phyloP scores from a whole-genome alignment of 1,284 basidiomycete genomes.

The Bjerkandera adusta region DNA sequence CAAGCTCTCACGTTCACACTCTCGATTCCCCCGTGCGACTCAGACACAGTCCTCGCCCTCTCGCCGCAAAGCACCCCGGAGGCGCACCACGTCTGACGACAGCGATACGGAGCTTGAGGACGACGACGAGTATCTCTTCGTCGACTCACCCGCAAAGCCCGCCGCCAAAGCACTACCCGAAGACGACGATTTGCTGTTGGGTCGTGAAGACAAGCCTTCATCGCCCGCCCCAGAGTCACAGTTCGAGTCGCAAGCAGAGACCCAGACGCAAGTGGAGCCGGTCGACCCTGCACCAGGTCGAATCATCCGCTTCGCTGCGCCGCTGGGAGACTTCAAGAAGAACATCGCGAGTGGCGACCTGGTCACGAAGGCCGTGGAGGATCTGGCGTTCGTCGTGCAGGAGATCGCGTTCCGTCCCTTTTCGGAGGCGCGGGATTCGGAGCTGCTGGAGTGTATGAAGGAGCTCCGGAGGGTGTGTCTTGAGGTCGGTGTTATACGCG shows the following conservation, averaged over 20 bases:
- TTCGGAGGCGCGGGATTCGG: conserved; percentile 57
- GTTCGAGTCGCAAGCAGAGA: too few species aligned
- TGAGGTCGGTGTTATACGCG: conserved; percentile 39
- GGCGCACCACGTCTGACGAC: conserved; percentile 36
- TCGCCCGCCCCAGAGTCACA: too few species aligned
- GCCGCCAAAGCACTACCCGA: too few species aligned
- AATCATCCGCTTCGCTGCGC: conserved; percentile 72
- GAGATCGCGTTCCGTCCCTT: conserved; percentile 74
- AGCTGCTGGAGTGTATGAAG: conserved; percentile 73
- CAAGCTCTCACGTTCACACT: conserved; percentile 22
- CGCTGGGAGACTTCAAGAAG: conserved; percentile 73
- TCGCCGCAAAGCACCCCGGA: conserved; percentile 20
- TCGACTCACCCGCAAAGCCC: too few species aligned
- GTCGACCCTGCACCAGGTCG: conserved; percentile 53
- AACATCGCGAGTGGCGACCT: conserved; percentile 72
- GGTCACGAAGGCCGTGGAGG: conserved; percentile 80
- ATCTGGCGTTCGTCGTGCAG: conserved; percentile 67
- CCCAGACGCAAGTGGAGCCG: too few species aligned
- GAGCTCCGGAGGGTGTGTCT: conserved; percentile 64
- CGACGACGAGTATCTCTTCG: too few species aligned
- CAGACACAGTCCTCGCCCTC: conserved; percentile 6
- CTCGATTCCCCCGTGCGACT: conserved; percentile 10
- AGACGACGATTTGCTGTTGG: conserved; percentile 29
- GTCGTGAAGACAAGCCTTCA: conserved; percentile 19
- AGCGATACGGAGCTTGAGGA: conserved; percentile 29